A percentile compares a stretch with the other conserved stretches of the same genome.
These are phyloP conservation scores for Alternaria gansuensis DNA, from an alignment of 2,329 filamentous ascomycete genomes.

Conservation along the genomic window DNA sequence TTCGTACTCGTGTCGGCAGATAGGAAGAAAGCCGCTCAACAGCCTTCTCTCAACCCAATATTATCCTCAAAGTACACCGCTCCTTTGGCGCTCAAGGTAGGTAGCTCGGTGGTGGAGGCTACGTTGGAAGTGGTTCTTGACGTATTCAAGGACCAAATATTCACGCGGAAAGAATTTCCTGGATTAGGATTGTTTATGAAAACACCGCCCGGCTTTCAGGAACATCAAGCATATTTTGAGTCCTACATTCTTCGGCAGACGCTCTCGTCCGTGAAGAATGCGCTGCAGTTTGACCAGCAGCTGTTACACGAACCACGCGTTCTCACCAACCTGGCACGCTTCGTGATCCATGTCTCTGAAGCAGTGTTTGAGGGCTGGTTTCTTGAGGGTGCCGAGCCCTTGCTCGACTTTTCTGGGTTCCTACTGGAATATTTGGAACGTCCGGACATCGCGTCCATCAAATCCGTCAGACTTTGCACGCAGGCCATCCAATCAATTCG, in stretches of 20 bases:
- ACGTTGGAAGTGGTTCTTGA: constrained; percentile 79
- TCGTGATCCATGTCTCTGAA: constrained; percentile 83
- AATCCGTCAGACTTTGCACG: constrained; percentile 89
- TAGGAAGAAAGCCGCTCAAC: constrained; percentile 64
- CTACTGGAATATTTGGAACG: constrained; percentile 88
- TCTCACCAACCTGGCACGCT: constrained; percentile 84
- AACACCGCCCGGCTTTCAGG: constrained; percentile 89
- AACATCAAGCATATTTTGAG: constrained; percentile 95
- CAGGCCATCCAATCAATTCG: constrained; percentile 82
- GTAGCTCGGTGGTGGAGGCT: constrained; percentile 76
- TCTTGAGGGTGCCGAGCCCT: constrained; percentile 81
- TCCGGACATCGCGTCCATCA: constrained; percentile 80
- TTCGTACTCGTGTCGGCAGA: constrained; percentile 87
- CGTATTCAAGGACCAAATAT: constrained; percentile 85
- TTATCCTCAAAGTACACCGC: constrained; percentile 67
- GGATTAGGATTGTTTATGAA: constrained; percentile 87
- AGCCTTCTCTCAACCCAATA: constrained; percentile 69
- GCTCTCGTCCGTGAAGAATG: constrained; percentile 73
- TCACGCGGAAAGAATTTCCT: constrained; percentile 86
- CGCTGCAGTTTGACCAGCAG: constrained; percentile 75
- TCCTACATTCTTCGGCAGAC: constrained; percentile 84
- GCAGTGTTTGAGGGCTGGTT: constrained; percentile 98
- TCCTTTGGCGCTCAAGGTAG: constrained; percentile 60
- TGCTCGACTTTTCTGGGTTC: constrained; percentile 86
- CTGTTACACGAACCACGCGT: constrained; percentile 81